Conservation (phyloP, 75 land plant species). For the Adiantum capillusveneris region DNA sequence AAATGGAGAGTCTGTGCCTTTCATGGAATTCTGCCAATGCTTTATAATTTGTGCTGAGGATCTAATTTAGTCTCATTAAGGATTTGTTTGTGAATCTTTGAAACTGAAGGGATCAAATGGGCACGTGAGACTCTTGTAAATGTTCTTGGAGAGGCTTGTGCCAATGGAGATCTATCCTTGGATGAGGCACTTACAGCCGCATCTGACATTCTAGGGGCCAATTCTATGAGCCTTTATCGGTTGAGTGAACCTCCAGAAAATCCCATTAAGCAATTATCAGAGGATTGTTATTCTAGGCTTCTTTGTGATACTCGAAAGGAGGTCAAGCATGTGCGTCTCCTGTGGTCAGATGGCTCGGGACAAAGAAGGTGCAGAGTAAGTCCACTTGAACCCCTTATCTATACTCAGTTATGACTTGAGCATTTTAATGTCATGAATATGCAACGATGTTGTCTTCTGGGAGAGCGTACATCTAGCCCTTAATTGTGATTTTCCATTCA, state of each 20-base stretch:
- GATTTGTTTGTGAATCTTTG: too few species aligned
- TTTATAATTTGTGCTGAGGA: too few species aligned
- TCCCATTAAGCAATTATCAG: not conserved
- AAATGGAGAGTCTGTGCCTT: too few species aligned
- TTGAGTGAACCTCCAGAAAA: slow-evolving; percentile 7
- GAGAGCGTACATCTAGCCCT: too few species aligned
- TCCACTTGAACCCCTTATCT: not conserved
- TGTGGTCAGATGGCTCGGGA: slow-evolving; percentile 87
- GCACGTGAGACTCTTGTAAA: slow-evolving; percentile 57
- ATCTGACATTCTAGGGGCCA: slow-evolving; percentile 51
- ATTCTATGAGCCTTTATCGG: slow-evolving; percentile 68
- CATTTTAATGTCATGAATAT: too few species aligned
- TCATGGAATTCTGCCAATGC: too few species aligned
- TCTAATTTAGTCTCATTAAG: too few species aligned
- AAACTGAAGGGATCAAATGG: slow-evolving; percentile 66
- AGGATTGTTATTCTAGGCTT: too few species aligned
- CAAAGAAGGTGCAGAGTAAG: slow-evolving; percentile 89
- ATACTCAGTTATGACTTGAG: too few species aligned
- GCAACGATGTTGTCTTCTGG: too few species aligned
- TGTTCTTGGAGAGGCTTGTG: slow-evolving; percentile 67
- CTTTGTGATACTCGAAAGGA: not conserved
- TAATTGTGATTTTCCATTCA: too few species aligned
- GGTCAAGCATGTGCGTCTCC: slow-evolving; percentile 53
- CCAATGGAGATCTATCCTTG: slow-evolving; percentile 77
- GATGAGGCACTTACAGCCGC: slow-evolving; percentile 68